Percentiles rank a stretch among this genome's conserved stretches.
These are phyloP conservation scores for Kodamaea sagamina DNA, from an alignment of 805 yeast species.

Conservation along the genomic window DNA sequence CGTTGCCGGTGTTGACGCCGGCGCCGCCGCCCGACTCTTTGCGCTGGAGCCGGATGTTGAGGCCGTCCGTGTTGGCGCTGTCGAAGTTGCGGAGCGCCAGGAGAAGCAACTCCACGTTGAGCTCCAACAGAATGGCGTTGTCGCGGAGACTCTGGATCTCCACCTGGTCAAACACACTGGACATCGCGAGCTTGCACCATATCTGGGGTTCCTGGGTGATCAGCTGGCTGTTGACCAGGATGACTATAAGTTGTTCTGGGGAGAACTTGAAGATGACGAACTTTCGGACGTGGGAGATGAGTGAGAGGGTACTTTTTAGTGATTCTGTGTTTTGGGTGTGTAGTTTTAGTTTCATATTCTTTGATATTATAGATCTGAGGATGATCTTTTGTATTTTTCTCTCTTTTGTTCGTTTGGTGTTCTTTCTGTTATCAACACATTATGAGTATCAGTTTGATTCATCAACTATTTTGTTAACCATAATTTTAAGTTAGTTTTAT, in stretches of 20 bases:
- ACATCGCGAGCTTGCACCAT: conserved; percentile 59
- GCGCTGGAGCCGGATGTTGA: conserved; percentile 54
- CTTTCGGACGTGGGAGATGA: conserved; percentile 55
- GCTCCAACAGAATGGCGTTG: conserved; percentile 58
- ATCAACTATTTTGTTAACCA: too few species aligned
- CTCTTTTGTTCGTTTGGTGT: too few species aligned
- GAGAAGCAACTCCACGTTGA: conserved; percentile 59
- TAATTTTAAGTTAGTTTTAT: too few species aligned
- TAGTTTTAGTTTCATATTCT: conserved; percentile 29
- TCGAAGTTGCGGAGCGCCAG: conserved; percentile 62
- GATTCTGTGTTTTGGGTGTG: conserved; percentile 28
- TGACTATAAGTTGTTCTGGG: conserved; percentile 48
- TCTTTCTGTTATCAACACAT: too few species aligned
- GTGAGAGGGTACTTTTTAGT: conserved; percentile 43
- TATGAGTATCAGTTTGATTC: too few species aligned
- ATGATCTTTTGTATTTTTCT: not conserved
- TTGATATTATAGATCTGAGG: too few species aligned
- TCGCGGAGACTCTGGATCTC: conserved; percentile 55
- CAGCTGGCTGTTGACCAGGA: conserved; percentile 46
- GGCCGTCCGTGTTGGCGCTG: conserved; percentile 49
- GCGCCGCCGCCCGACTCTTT: conserved; percentile 34
- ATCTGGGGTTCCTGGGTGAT: conserved; percentile 60
- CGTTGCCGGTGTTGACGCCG: conserved; percentile 25
- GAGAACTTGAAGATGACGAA: conserved; percentile 59
- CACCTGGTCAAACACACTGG: conserved; percentile 48